Evolutionary conservation across 371 early-diverging fungal genomes (phyloP), one percentile per base, ranked within the genome.

Genomic region (Rhizopus stolonifer): DNA sequence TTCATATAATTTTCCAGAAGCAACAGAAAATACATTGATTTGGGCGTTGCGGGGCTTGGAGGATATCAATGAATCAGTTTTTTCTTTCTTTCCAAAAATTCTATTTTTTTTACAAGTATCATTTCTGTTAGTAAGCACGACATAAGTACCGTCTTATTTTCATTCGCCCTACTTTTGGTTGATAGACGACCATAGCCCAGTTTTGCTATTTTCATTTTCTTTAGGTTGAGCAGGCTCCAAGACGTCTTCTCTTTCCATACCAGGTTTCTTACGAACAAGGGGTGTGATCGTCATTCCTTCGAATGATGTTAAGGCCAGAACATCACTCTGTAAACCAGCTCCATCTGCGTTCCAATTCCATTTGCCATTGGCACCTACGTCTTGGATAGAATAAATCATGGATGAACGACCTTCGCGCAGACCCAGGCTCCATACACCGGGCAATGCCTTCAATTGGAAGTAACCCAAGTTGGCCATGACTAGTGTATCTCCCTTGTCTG

Each of bases 401-500:
- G 67, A 61, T 0, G 93, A 92, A 8, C 89, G 84, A 0, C 96
- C 96, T 6, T 82, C 79, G n/a, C 98, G 80, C 14, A 96, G 60
- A 2, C 71, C 59, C 33, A 97, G 75, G 19, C 73, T 59, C 92
- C 92, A 97, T 1, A 92, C 79, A 32, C 98, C 98, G 0, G 95
- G 94, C 40, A 81, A 80, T 2, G 95, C 93, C 63, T 93, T 91
- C 29, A 97, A 78, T 63, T 97, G 98, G 57, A 95, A 80, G 60
- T 97, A 97, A 1, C 98, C 98, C 17, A 94, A 75, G 50, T 97
- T 97, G 29, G 93, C 92, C 98, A 97, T 97, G 2, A 96, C 93
- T 32, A 94, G 89, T 2, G 96, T 96, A 58, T 94, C 96, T 0
- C 85, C 87, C 36, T 81, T 79, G 0, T 64, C 68, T 5, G 82